These are phyloP conservation scores for Diutina sp. DNA, from an alignment of 1,139 yeast genomes.

Conservation along the genomic window DNA sequence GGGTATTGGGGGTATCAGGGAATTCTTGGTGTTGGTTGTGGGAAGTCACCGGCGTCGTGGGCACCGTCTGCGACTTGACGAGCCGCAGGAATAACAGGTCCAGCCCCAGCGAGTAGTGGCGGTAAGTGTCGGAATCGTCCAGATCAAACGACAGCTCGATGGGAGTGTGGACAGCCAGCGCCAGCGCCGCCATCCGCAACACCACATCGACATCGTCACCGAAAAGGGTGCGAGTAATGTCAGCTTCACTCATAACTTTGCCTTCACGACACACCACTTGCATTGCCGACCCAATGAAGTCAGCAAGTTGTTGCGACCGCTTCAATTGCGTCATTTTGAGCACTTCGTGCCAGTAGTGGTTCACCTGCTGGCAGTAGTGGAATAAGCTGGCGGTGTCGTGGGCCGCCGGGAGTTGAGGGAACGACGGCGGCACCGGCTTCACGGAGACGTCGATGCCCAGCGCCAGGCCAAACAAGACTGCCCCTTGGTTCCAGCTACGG, in stretches of 20 bases:
- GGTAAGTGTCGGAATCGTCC: background rate
- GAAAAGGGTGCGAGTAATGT: background rate
- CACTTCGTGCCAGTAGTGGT: background rate
- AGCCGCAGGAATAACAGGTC: background rate
- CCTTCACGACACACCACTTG: background rate
- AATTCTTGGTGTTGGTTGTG: background rate
- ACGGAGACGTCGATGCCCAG: background rate
- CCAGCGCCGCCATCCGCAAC: background rate
- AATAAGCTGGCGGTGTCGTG: background rate
- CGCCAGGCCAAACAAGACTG: background rate
- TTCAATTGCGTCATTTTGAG: background rate
- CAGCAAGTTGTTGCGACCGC: conserved; percentile 1
- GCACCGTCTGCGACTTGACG: background rate
- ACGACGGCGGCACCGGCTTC: background rate
- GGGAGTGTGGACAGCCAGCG: background rate
- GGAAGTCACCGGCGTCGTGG: background rate
- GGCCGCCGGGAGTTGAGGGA: background rate
- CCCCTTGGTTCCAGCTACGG: background rate
- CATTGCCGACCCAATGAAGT: background rate
- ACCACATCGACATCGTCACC: background rate
- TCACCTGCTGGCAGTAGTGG: background rate
- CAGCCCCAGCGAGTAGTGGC: background rate
- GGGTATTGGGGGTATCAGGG: conserved; percentile 1
- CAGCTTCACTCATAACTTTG: background rate
- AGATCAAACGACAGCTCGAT: background rate